Evolutionary conservation across 345 rosid species (phyloP).

Genomic region (Eucalyptus curtisii): DNA sequence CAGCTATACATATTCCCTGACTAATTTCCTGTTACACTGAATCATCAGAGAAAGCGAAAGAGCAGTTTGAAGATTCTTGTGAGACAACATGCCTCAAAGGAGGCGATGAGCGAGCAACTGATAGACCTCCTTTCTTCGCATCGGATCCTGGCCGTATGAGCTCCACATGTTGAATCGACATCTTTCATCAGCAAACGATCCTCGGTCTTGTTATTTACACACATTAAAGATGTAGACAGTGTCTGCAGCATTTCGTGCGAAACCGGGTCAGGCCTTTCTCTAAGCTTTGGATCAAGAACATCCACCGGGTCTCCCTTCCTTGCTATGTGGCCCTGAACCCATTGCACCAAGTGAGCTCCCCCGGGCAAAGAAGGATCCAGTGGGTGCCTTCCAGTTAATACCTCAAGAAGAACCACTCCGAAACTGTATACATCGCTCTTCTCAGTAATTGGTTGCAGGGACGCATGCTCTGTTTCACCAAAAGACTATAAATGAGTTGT

Average conservation of each 20-base stretch:
- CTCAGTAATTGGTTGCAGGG: constrained; percentile 63
- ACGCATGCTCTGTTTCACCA: constrained; percentile 54
- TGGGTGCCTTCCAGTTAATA: constrained; percentile 86
- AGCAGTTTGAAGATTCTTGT: constrained; percentile 65
- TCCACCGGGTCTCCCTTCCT: constrained; percentile 44
- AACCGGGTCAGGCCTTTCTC: constrained; percentile 63
- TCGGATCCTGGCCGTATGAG: constrained; percentile 23
- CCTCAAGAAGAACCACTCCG: constrained; percentile 69
- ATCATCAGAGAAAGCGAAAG: constrained; percentile 65
- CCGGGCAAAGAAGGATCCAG: constrained; percentile 77
- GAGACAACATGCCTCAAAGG: constrained; percentile 31
- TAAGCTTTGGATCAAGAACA: constrained; percentile 64
- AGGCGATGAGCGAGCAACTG: constrained; percentile 11
- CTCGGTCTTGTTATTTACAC: constrained; percentile 38
- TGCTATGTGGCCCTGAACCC: constrained; percentile 73
- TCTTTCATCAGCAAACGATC: constrained; percentile 88
- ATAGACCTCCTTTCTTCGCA: constrained; percentile 17
- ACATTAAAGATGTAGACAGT: constrained; percentile 66
- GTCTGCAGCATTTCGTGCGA: constrained; percentile 91
- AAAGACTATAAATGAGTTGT: not conserved
- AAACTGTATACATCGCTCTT: constrained; percentile 89
- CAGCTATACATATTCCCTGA: not conserved
- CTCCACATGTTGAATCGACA: constrained; percentile 57
- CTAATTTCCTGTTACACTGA: constrained; percentile 14
- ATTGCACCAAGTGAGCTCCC: constrained; percentile 73